Evolutionary conservation across 345 rosid species (phyloP), one percentile per base, ranked within the genome.

Genomic region (Luvunga scandens): DNA sequence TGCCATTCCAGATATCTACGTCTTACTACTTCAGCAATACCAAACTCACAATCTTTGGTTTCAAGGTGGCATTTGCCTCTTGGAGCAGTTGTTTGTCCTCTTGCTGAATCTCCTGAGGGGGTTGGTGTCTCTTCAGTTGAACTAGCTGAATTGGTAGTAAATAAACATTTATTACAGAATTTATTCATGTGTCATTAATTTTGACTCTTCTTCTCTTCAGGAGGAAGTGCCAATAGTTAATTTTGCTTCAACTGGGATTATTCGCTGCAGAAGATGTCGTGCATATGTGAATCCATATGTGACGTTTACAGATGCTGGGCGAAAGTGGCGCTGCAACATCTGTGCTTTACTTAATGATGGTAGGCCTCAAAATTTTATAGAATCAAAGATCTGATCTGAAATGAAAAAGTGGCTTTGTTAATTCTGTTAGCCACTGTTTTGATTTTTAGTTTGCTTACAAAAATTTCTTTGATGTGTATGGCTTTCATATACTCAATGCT

Each of bases 261-360:
- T 97, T 79, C 98, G 99, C 74, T 97, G 99, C 86, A 91, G 98
- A 86, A 91, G 98, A 86, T 94, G 98, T 78, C 97, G 99, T 59
- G 94, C 99, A 75, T 97, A 94, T 84, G 91, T 97, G 80, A 97
- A 97, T 88, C 99, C 99, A 28, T 90, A 85, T 82, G 92, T 97
- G 79, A 86, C 90, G 6, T 97, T 97, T 87, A 84, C 96, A 0
- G 99, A 97, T 87, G 88, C 94, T 76, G 99, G 99, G 86, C 89
- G 98, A 81, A 97, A 97, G 88, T 97, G 99, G 99, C 93, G 98
- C 27, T 97, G 99, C 89, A 97, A 97, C 88, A 90, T 97, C 72
- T 97, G 98, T 83, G 73, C 94, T 60, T 84, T 94, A 79, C 96
- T 90, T 50, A 97, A 97, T 87, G 99, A 97, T 45, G 99, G 99